phyloP scores from a whole-genome alignment of 257 asterid genomes.

The Solanum tacnaense region DNA sequence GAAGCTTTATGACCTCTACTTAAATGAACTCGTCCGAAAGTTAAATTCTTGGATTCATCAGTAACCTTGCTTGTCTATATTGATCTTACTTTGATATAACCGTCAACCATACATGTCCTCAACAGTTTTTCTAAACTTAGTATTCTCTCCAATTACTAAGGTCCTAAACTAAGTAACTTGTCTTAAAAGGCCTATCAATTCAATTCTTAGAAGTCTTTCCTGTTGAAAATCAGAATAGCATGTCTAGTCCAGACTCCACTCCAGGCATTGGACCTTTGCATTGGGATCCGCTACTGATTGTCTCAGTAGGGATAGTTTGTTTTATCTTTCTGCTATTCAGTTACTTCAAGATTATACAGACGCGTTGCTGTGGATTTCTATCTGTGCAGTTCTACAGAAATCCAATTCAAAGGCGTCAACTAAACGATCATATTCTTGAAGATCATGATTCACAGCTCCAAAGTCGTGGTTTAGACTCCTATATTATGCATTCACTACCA shows the following conservation, averaged over 20 bases:
- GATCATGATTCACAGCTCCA: constrained; percentile 39
- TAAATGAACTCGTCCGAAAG: background rate
- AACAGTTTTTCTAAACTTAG: background rate
- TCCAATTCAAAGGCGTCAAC: constrained; percentile 20
- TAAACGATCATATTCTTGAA: constrained; percentile 25
- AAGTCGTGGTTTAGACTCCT: constrained; percentile 49
- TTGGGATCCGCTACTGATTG: constrained; percentile 48
- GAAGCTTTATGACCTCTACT: background rate
- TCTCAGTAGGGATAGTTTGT: constrained; percentile 33
- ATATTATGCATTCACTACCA: constrained; percentile 47
- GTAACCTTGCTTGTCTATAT: background rate
- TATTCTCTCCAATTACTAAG: background rate
- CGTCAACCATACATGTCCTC: background rate
- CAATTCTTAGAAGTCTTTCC: background rate
- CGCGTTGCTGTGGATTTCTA: constrained; percentile 14
- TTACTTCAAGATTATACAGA: constrained; percentile 30
- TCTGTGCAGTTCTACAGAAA: constrained; percentile 9
- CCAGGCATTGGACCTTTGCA: constrained; percentile 14
- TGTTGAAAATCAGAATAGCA: background rate
- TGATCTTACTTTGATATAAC: background rate
- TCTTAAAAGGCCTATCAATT: background rate
- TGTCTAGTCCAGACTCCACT: constrained; percentile 24
- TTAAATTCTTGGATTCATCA: background rate
- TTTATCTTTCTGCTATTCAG: constrained; percentile 33
- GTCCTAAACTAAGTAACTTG: background rate